phyloP scores from a whole-genome alignment of 2,329 filamentous ascomycete genomes.

The Calonectria fujianensis region DNA sequence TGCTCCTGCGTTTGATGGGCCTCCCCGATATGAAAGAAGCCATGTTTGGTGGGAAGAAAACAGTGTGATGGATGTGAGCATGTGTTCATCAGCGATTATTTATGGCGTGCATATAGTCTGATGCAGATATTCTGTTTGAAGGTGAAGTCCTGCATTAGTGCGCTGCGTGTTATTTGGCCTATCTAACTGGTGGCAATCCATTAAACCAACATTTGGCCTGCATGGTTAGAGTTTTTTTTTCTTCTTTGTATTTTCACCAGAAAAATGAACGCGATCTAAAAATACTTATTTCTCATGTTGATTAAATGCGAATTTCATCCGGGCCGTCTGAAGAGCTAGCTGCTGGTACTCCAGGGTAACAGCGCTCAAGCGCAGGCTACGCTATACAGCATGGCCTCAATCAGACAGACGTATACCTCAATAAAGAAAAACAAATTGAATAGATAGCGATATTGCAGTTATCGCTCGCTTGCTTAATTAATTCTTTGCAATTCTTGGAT shows the following conservation, averaged over 20 bases:
- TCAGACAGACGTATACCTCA: neutral
- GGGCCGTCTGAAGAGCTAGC: neutral
- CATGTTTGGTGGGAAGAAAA: constrained; percentile 30
- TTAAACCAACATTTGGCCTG: neutral
- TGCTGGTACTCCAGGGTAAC: neutral
- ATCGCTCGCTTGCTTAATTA: neutral
- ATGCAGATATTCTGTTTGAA: neutral
- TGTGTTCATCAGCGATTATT: neutral
- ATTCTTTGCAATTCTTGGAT: neutral
- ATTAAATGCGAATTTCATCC: neutral
- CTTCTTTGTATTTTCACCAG: neutral
- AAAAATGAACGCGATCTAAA: neutral
- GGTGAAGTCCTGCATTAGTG: neutral
- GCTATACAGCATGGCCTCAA: neutral
- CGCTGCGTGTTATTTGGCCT: neutral
- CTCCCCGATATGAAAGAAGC: constrained; percentile 44
- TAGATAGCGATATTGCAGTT: neutral
- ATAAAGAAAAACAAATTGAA: neutral
- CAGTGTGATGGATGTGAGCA: neutral
- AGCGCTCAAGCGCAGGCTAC: neutral
- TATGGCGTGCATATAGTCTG: neutral
- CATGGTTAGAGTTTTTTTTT: neutral
- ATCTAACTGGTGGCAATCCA: neutral
- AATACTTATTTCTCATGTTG: neutral
- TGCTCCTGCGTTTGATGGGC: constrained; percentile 39